These are phyloP conservation scores for Suillus lakei DNA, from an alignment of 768 basidiomycete species.

Conservation along the genomic window DNA sequence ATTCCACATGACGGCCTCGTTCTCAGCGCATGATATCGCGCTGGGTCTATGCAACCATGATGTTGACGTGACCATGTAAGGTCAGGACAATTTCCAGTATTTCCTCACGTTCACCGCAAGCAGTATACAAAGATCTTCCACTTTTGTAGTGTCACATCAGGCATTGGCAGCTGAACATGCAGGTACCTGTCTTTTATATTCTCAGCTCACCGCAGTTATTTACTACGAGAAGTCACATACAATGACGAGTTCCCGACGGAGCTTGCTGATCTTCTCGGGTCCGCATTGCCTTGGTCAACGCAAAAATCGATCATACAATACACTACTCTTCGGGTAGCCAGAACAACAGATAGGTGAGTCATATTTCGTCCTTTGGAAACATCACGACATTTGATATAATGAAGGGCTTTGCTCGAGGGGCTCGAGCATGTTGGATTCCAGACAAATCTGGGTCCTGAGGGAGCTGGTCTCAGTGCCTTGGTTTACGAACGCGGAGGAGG, in stretches of 20 bases:
- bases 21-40: slow-evolving; percentile 43
- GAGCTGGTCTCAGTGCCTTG: slow-evolving; percentile 38
- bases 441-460: slow-evolving; percentile 43
- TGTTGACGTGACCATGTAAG: slow-evolving; percentile 33
- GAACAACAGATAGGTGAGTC: slow-evolving; percentile 29
- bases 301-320: slow-evolving; percentile 19
- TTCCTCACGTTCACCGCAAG: slow-evolving; percentile 15
- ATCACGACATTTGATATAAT: background rate
- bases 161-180: slow-evolving; percentile 12
- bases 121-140: slow-evolving; percentile 37
- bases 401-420: slow-evolving; percentile 43
- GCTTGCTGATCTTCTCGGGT: slow-evolving; percentile 28
- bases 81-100: slow-evolving; percentile 17
- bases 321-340: slow-evolving; percentile 10
- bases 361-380: background rate
- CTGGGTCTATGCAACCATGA: slow-evolving; percentile 36
- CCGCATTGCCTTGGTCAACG: slow-evolving; percentile 27
- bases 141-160: slow-evolving; percentile 26
- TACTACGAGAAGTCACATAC: slow-evolving; percentile 24
- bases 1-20: background rate
- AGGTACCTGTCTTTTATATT: slow-evolving; percentile 15
- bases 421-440: slow-evolving; percentile 43
- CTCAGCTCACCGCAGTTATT: background rate
- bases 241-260: slow-evolving; percentile 31
- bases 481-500: slow-evolving; percentile 41